Base-by-base conservation (phyloP, 768 basidiomycete genomes). In the Boletus rubescentipes region DNA sequence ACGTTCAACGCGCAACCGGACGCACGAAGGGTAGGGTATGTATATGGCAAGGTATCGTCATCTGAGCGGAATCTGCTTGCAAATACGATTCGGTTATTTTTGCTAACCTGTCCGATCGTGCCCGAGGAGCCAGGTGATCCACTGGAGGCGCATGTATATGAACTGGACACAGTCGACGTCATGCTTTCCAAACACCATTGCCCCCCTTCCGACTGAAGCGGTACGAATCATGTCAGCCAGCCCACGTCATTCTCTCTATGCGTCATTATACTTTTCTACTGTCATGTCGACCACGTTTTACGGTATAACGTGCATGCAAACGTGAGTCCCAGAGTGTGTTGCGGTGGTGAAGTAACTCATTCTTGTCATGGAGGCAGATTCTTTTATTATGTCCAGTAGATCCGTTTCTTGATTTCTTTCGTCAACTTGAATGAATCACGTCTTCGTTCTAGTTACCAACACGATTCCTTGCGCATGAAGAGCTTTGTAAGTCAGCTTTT, bases 291-390 rank as follows among this genome's bases (percentile, higher is more conserved):
- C 47, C 5, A n/a, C 20, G 4, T 15, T 58, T 36, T 57, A 58
- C 2, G 48, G 54, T 11, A 4, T 50, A 7, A 41, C 54, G 4
- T 57, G 57, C 29, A 50, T 57, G 34, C 54, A 58, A 58, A 51
- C 45, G 57, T 57, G 30, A 46, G 57, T 34, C 21, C 18, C 2
- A 12, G 18, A 18, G 14, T 15, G 9, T 23, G 14, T 32, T 4
- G 18, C 39, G 23, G 26, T 14, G n/a, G 15, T 48, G 2, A 16
- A 23, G n/a, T 5, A 14, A 15, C 18, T 2, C 8, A 8, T 34
- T 31, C 9, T 31, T n/a, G n/a, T 14, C 51, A 3, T 3, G 18
- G 1, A 12, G 30, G 10, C 21, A 59, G 59, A 21, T 54, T 59
- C 31, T 49, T 41, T 5, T 60, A 59, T 37, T 59, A 12, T 21